These are phyloP conservation scores for Pulicaria dysenterica DNA, from an alignment of 129 eudicot species.

Conservation along the genomic window DNA sequence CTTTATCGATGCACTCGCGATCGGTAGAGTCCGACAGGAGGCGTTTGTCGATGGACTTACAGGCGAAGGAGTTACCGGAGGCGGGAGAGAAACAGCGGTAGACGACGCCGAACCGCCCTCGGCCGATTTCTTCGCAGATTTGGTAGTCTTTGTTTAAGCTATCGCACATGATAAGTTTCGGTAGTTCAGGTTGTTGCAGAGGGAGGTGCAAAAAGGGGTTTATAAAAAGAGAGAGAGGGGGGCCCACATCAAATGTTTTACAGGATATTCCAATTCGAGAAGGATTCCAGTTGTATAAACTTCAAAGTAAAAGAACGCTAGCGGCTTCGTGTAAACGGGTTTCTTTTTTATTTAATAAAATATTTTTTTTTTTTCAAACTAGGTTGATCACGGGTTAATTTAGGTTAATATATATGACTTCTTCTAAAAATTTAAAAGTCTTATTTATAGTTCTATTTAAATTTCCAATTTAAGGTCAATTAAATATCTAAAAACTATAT, in stretches of 20 bases:
- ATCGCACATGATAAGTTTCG: constrained; percentile 44
- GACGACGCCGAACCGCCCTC: constrained; percentile 89
- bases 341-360: neutral
- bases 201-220: neutral
- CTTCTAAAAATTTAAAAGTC: too few relatives aligned
- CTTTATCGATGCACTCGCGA: constrained; percentile 64
- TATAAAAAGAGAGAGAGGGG: constrained; percentile 1
- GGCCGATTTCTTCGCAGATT: constrained; percentile 83
- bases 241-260: neutral
- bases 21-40: constrained; percentile 59
- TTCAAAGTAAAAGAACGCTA: constrained; percentile 23
- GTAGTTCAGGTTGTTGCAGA: neutral
- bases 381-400: neutral
- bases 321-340: constrained; percentile 7
- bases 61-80: constrained; percentile 58
- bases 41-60: constrained; percentile 70
- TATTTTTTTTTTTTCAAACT: neutral
- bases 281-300: constrained; percentile 9
- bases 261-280: constrained; percentile 31
- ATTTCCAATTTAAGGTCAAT: too few relatives aligned
- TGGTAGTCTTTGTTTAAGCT: constrained; percentile 53
- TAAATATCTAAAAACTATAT: too few relatives aligned
- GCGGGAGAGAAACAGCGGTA: constrained; percentile 71
- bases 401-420: too few relatives aligned
- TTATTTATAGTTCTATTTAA: too few relatives aligned